phyloP scores from a whole-genome alignment of 129 eudicot species.

The Solidago caesia region DNA sequence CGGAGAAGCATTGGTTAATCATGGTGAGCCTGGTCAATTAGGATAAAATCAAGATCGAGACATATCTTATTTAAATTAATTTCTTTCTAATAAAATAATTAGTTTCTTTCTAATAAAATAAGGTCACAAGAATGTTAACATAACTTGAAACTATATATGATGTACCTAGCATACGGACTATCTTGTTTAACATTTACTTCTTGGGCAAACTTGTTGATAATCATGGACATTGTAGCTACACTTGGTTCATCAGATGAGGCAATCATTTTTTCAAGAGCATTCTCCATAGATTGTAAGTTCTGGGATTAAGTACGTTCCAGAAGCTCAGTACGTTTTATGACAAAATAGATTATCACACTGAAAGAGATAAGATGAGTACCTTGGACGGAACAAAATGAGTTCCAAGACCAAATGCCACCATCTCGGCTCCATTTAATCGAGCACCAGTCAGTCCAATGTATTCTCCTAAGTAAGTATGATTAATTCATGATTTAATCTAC shows the following conservation, averaged over 20 bases:
- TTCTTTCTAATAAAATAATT: too few species aligned
- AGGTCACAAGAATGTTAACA: background rate
- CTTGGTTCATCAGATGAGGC: slow-evolving; percentile 23
- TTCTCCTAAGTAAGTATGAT: slow-evolving; percentile 33
- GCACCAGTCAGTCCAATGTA: slow-evolving; percentile 52
- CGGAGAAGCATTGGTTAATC: slow-evolving; percentile 41
- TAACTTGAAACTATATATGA: background rate
- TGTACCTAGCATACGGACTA: slow-evolving; percentile 19
- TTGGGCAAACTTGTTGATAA: slow-evolving; percentile 25
- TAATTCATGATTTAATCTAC: background rate
- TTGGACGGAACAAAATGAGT: slow-evolving; percentile 55
- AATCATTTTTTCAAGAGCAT: slow-evolving; percentile 19
- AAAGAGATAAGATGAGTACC: slow-evolving; percentile 27
- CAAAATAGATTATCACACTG: background rate
- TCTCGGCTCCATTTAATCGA: slow-evolving; percentile 43
- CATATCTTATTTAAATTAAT: background rate
- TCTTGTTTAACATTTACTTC: slow-evolving; percentile 19
- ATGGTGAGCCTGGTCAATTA: slow-evolving; percentile 32
- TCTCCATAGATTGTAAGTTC: slow-evolving; percentile 29
- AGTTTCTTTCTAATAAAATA: too few species aligned
- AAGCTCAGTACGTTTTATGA: background rate
- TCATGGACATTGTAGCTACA: slow-evolving; percentile 13
- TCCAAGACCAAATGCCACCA: slow-evolving; percentile 65
- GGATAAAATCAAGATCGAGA: background rate
- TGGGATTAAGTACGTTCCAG: background rate